Percentiles rank a stretch among this genome's conserved stretches.
These are phyloP conservation scores for Handroanthus guayacan DNA, from an alignment of 257 asterid genomes.

Conservation along the genomic window DNA sequence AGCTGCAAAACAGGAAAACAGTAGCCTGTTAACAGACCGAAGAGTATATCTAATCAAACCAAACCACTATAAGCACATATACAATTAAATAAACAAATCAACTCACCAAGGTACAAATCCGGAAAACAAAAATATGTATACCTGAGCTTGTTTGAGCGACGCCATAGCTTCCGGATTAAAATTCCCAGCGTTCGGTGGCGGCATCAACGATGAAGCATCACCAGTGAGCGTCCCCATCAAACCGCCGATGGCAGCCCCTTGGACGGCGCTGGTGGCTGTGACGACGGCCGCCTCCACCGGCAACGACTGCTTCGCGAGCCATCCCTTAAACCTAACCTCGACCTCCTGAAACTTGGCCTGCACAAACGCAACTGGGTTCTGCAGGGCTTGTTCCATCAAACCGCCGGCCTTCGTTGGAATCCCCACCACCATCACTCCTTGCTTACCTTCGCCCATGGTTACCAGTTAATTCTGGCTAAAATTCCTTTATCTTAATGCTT, in stretches of 20 bases:
- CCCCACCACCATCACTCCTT: slow-evolving; percentile 57
- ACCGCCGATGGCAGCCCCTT: slow-evolving; percentile 88
- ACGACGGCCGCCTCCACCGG: slow-evolving; percentile 91
- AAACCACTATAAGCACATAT: not conserved
- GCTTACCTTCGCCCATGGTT: slow-evolving; percentile 64
- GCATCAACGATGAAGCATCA: slow-evolving; percentile 65
- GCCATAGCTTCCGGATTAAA: slow-evolving; percentile 82
- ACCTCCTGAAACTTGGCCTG: slow-evolving; percentile 76
- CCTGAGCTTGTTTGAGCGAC: slow-evolving; percentile 89
- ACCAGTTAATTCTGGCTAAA: not conserved
- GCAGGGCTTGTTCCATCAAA: slow-evolving; percentile 40
- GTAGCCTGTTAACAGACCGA: not conserved
- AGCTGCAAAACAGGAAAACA: not conserved
- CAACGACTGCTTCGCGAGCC: slow-evolving; percentile 84
- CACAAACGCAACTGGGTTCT: slow-evolving; percentile 70
- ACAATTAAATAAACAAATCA: slow-evolving; percentile 22
- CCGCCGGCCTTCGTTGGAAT: slow-evolving; percentile 43
- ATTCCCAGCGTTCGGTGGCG: slow-evolving; percentile 68
- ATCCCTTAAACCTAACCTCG: slow-evolving; percentile 58
- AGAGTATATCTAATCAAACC: not conserved
- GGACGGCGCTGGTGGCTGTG: slow-evolving; percentile 74
- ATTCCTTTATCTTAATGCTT: not conserved
- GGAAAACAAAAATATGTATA: slow-evolving; percentile 1
- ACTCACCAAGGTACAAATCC: not conserved
- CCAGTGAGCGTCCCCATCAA: slow-evolving; percentile 83